Conservation (phyloP, 202 grass and related monocot species). For the Saccharum hybrid region DNA sequence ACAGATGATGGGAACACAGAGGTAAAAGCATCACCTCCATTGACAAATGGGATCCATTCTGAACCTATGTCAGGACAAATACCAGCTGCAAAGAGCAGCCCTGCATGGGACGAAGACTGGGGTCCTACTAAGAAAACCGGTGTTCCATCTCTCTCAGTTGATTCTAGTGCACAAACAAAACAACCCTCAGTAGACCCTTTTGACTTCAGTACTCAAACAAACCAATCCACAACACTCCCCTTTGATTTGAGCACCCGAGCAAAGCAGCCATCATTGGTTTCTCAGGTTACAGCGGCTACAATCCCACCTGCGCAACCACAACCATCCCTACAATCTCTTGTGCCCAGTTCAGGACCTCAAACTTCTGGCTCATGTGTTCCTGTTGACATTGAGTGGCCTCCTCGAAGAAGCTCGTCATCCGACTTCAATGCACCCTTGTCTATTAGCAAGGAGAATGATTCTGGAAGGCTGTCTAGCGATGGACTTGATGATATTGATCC, state of each 20-base stretch:
- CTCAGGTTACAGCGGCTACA: constrained; percentile 51
- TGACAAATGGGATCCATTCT: constrained; percentile 73
- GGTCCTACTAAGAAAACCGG: constrained; percentile 69
- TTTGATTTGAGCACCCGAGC: constrained; percentile 53
- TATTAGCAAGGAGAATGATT: constrained; percentile 59
- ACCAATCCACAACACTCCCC: constrained; percentile 43
- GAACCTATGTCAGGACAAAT: constrained; percentile 54
- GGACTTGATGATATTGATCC: constrained; percentile 82
- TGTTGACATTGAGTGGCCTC: constrained; percentile 96
- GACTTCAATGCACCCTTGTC: constrained; percentile 45
- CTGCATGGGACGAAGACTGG: constrained; percentile 97
- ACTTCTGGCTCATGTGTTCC: constrained; percentile 62
- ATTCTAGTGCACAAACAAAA: constrained; percentile 50
- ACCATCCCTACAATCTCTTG: constrained; percentile 55
- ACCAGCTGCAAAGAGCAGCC: constrained; percentile 50
- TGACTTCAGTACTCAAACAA: constrained; percentile 62
- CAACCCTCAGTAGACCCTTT: constrained; percentile 44
- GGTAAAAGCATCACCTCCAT: constrained; percentile 58
- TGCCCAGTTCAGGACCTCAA: constrained; percentile 54
- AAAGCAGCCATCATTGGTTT: constrained; percentile 46
- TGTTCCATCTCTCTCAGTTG: constrained; percentile 43
- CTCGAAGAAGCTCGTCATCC: constrained; percentile 64
- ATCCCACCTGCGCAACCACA: constrained; percentile 42
- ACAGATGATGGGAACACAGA: constrained; percentile 64
- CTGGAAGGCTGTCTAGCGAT: constrained; percentile 42